Conservation (phyloP, 768 basidiomycete species). For the Heimioporus sp. region DNA sequence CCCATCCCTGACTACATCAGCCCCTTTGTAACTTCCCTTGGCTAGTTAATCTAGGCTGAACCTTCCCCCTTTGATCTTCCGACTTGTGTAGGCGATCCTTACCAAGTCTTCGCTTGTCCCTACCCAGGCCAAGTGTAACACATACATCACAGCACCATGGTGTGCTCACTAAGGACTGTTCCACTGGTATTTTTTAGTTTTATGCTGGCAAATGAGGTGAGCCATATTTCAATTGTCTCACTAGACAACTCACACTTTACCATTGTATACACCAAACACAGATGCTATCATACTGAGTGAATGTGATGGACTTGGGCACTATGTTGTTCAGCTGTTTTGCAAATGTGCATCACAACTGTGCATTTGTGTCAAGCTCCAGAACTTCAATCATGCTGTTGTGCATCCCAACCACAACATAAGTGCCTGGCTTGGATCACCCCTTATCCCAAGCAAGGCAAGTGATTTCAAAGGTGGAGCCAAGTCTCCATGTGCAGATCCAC, state of each 20-base stretch:
- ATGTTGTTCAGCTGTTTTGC: background rate
- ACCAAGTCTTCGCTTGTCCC: too few species aligned
- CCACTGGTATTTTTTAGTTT: conserved; percentile 3
- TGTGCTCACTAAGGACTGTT: background rate
- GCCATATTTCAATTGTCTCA: background rate
- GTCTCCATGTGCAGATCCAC: background rate
- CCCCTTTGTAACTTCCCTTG: too few species aligned
- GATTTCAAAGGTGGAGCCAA: background rate
- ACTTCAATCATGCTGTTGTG: background rate
- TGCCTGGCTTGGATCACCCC: background rate
- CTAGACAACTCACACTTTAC: background rate
- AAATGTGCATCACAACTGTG: conserved; percentile 4
- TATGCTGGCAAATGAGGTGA: background rate
- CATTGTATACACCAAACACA: background rate
- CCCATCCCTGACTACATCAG: too few species aligned
- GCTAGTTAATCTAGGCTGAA: too few species aligned
- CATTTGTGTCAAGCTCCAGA: background rate
- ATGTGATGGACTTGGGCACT: conserved; percentile 5
- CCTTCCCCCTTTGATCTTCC: too few species aligned
- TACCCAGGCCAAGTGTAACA: too few species aligned
- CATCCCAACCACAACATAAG: background rate
- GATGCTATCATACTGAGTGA: background rate
- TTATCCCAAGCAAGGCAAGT: background rate
- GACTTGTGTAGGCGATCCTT: too few species aligned
- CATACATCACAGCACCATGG: conserved; percentile 6